Evolutionary conservation across 768 basidiomycete genomes (phyloP).

Genomic region (Lanmaoa pseudosensibilis): DNA sequence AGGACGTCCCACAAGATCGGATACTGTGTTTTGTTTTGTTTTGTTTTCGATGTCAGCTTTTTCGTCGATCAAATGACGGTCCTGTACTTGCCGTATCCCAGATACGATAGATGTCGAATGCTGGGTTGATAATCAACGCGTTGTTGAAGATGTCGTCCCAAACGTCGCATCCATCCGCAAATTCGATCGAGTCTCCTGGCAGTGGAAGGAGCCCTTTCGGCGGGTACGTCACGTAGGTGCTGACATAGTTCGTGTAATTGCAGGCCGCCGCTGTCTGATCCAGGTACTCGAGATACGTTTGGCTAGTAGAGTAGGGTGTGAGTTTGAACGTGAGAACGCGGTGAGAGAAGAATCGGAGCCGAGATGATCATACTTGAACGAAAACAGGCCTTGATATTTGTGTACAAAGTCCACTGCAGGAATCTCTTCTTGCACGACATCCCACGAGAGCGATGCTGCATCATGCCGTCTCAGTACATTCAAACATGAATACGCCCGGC

Average conservation of each 20-base stretch:
- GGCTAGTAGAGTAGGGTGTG: slow-evolving; percentile 35
- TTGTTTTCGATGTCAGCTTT: slow-evolving; percentile 5
- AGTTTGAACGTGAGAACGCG: background rate
- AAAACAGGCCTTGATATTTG: slow-evolving; percentile 67
- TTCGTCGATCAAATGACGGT: no score
- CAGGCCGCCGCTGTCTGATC: slow-evolving; percentile 54
- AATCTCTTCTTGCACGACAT: slow-evolving; percentile 65
- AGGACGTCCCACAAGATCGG: slow-evolving; percentile 79
- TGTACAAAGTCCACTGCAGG: slow-evolving; percentile 75
- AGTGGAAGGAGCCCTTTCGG: slow-evolving; percentile 67
- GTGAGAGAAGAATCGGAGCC: background rate
- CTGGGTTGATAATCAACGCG: slow-evolving; percentile 64
- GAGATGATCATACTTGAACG: slow-evolving; percentile 56
- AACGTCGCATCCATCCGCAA: slow-evolving; percentile 57
- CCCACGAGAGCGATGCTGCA: slow-evolving; percentile 58
- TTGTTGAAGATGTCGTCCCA: slow-evolving; percentile 72
- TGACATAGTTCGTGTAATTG: slow-evolving; percentile 61
- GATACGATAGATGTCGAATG: slow-evolving; percentile 76
- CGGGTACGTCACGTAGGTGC: slow-evolving; percentile 65
- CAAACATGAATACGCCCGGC: background rate
- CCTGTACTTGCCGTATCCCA: slow-evolving; percentile 55
- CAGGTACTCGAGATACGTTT: slow-evolving; percentile 60
- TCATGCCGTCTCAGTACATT: background rate
- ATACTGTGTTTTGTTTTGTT: slow-evolving; percentile 37
- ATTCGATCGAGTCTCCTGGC: slow-evolving; percentile 53